Percentiles rank a stretch among this genome's conserved stretches.
Conservation (phyloP, 2,329 filamentous ascomycete species). For the Fusarium denticulatum region DNA sequence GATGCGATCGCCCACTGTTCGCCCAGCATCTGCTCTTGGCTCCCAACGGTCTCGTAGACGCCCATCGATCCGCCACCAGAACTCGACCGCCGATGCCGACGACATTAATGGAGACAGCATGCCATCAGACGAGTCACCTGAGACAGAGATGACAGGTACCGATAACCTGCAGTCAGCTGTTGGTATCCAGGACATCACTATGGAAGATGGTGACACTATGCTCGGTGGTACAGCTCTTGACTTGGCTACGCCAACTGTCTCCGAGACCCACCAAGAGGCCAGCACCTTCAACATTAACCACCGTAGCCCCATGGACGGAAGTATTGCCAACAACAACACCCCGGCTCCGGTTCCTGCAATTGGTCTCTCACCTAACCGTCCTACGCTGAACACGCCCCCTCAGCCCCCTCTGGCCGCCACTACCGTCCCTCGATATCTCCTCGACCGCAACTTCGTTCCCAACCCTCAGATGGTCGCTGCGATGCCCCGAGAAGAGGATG, state of each 20-base stretch:
- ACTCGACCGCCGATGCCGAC: slow-evolving; percentile 89
- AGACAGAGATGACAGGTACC: slow-evolving; percentile 82
- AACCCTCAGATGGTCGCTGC: slow-evolving; percentile 82
- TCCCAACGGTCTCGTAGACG: slow-evolving; percentile 71
- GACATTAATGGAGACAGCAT: slow-evolving; percentile 87
- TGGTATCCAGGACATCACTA: slow-evolving; percentile 82
- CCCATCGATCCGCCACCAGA: slow-evolving; percentile 88
- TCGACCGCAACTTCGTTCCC: slow-evolving; percentile 76
- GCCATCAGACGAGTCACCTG: slow-evolving; percentile 79
- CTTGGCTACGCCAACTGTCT: slow-evolving; percentile 79
- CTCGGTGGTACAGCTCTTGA: slow-evolving; percentile 79
- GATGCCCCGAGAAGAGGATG: slow-evolving; percentile 97
- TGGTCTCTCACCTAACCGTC: slow-evolving; percentile 78
- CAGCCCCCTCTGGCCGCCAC: slow-evolving; percentile 78
- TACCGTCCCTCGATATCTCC: slow-evolving; percentile 80
- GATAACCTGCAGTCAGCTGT: slow-evolving; percentile 83
- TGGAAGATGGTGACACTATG: slow-evolving; percentile 83
- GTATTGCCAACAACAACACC: slow-evolving; percentile 77
- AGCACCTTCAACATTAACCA: slow-evolving; percentile 96
- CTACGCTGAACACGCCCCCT: slow-evolving; percentile 74
- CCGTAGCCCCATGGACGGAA: slow-evolving; percentile 83
- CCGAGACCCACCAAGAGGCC: slow-evolving; percentile 80
- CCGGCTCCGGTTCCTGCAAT: slow-evolving; percentile 73
- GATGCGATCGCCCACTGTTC: slow-evolving; percentile 63
- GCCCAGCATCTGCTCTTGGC: slow-evolving; percentile 62